phyloP scores from a whole-genome alignment of 805 yeast genomes.

The Ogataea nonfermentans region DNA sequence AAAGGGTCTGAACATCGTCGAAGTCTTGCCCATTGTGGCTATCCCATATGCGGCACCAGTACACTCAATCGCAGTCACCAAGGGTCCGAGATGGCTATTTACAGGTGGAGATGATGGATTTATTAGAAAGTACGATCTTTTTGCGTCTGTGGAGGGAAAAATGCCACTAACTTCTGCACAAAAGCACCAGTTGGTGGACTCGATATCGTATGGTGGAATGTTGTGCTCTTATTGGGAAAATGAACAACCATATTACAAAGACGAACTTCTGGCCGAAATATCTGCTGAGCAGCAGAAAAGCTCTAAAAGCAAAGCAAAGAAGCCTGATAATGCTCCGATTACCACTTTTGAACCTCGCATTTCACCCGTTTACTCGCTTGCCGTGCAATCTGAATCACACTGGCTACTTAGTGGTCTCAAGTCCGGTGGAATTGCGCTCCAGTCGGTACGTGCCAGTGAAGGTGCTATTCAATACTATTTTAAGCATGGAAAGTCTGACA shows the following conservation, averaged over 20 bases:
- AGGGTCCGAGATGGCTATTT: slow-evolving; percentile 81
- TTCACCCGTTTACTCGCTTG: slow-evolving; percentile 87
- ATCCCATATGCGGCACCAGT: slow-evolving; percentile 79
- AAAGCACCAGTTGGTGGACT: slow-evolving; percentile 82
- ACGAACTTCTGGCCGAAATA: slow-evolving; percentile 33
- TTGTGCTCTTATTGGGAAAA: slow-evolving; percentile 91
- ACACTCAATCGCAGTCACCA: slow-evolving; percentile 72
- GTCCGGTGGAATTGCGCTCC: slow-evolving; percentile 84
- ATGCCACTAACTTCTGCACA: slow-evolving; percentile 88
- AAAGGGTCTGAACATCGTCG: slow-evolving; percentile 53
- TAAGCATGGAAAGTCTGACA: slow-evolving; percentile 29
- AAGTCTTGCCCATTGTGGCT: slow-evolving; percentile 82
- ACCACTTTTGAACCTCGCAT: slow-evolving; percentile 52
- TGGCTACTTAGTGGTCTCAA: slow-evolving; percentile 84
- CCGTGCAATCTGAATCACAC: slow-evolving; percentile 74
- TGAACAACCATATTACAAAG: slow-evolving; percentile 71
- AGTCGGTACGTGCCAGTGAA: slow-evolving; percentile 78
- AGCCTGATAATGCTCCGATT: slow-evolving; percentile 37
- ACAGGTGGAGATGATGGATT: slow-evolving; percentile 97
- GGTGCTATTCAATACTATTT: slow-evolving; percentile 81
- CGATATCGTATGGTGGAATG: slow-evolving; percentile 82
- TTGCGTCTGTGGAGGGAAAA: slow-evolving; percentile 82
- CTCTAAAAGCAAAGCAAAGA: slow-evolving; percentile 20
- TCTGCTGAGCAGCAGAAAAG: slow-evolving; percentile 18
- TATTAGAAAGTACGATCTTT: slow-evolving; percentile 84